phyloP scores from a whole-genome alignment of 139 green algal genomes.

The Volvox reticuliferus region DNA sequence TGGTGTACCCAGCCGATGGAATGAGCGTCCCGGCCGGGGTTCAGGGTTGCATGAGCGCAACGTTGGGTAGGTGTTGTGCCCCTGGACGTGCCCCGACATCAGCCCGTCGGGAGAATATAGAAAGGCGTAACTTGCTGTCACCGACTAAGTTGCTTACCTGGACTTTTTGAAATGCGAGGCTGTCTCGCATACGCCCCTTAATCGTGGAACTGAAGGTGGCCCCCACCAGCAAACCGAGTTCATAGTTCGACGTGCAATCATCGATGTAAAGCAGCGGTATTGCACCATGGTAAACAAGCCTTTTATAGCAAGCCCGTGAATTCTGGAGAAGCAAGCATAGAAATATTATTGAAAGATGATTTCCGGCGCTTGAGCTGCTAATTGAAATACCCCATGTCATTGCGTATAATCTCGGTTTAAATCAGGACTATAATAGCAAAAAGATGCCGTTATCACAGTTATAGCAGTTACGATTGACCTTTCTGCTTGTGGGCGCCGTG shows the following conservation, averaged over 20 bases:
- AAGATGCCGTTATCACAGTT: too few species aligned
- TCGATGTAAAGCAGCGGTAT: slow-evolving; percentile 28
- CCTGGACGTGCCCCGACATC: background rate
- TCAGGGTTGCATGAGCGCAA: background rate
- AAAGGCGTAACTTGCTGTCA: background rate
- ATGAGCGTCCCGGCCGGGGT: background rate
- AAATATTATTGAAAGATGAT: background rate
- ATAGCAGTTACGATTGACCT: too few species aligned
- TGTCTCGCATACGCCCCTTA: slow-evolving; percentile 19
- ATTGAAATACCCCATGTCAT: too few species aligned
- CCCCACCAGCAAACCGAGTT: slow-evolving; percentile 6
- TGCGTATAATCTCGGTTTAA: too few species aligned
- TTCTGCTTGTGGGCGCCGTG: too few species aligned
- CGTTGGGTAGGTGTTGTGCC: background rate
- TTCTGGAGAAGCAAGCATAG: background rate
- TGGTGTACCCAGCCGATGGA: background rate
- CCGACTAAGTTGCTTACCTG: background rate
- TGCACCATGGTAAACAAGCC: background rate
- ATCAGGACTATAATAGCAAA: too few species aligned
- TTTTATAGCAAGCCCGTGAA: background rate
- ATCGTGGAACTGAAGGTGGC: slow-evolving; percentile 16
- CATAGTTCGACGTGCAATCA: slow-evolving; percentile 8
- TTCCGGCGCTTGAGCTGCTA: too few species aligned
- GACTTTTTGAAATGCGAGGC: slow-evolving; percentile 17
- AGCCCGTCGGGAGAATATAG: background rate